phyloP scores from a whole-genome alignment of 768 basidiomycete genomes.

The Saitozyma sp. region DNA sequence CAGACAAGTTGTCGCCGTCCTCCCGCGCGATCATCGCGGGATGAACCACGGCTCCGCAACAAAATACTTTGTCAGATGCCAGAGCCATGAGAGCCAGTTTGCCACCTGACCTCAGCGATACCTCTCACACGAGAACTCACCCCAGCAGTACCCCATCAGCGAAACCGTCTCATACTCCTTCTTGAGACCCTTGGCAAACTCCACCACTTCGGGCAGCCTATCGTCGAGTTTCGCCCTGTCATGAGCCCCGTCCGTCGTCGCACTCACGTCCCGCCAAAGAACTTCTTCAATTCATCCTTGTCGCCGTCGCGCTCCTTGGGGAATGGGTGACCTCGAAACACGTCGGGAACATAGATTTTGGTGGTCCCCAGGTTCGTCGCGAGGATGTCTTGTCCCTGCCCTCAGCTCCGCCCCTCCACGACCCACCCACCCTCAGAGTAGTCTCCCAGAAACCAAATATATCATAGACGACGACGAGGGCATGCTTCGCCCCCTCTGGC shows the following conservation, averaged over 20 bases:
- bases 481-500: conserved; percentile 57
- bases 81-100: conserved; percentile 42
- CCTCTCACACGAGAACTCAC: conserved; percentile 13
- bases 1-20: conserved; percentile 35
- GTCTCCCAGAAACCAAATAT: conserved; percentile 65
- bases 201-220: conserved; percentile 62
- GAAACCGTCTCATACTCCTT: conserved; percentile 56
- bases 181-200: conserved; percentile 54
- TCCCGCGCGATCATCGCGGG: conserved; percentile 51
- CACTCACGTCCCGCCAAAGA: conserved; percentile 59
- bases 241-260: neutral
- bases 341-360: conserved; percentile 68
- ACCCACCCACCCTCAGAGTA: conserved; percentile 20
- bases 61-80: conserved; percentile 49
- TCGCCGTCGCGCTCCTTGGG: conserved; percentile 61
- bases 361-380: conserved; percentile 57
- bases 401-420: neutral
- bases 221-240: conserved; percentile 49
- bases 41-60: conserved; percentile 56
- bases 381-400: conserved; percentile 66
- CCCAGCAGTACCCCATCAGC: conserved; percentile 55
- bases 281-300: conserved; percentile 60
- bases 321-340: conserved; percentile 62
- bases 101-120: conserved; percentile 49
- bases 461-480: conserved; percentile 64